A percentile compares a stretch with the other conserved stretches of the same genome.
Evolutionary conservation across 2,329 filamentous ascomycete genomes (phyloP).

Genomic region (Coniochaeta sp.): DNA sequence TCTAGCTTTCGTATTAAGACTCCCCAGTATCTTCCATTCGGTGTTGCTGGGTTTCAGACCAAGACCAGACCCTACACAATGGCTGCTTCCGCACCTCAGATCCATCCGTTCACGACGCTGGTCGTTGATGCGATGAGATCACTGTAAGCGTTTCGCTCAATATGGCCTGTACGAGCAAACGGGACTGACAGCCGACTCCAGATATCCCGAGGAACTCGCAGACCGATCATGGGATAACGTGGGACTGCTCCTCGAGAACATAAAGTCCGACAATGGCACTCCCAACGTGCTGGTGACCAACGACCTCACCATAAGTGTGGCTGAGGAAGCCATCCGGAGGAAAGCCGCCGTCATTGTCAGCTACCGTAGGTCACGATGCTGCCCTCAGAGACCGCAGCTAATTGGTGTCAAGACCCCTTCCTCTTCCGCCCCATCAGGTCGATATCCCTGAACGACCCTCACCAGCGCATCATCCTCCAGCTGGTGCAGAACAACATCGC

Average conservation of each 20-base stretch:
- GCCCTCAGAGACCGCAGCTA: not conserved
- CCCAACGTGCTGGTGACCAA: constrained; percentile 58
- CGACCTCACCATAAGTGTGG: constrained; percentile 83
- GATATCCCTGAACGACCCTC: constrained; percentile 74
- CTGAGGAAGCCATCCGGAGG: constrained; percentile 77
- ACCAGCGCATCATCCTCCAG: constrained; percentile 77
- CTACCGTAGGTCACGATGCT: constrained; percentile 57
- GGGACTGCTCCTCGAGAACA: constrained; percentile 60
- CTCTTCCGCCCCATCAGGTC: constrained; percentile 93
- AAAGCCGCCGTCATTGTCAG: constrained; percentile 75
- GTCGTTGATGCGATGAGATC: constrained; percentile 7
- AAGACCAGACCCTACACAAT: not conserved
- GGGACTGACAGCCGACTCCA: constrained; percentile 22
- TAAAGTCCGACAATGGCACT: constrained; percentile 20
- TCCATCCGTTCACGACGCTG: not conserved
- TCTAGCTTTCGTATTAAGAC: not conserved
- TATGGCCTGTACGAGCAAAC: not conserved
- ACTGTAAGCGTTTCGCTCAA: constrained; percentile 38
- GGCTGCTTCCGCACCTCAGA: not conserved
- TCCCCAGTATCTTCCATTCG: not conserved
- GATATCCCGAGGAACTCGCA: constrained; percentile 83
- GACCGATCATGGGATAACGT: constrained; percentile 95
- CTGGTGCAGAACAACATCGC: constrained; percentile 83
- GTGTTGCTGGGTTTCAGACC: not conserved
- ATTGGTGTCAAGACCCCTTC: constrained; percentile 64